These are phyloP conservation scores for Sporopachydermia cereana DNA, from an alignment of 1,139 yeast genomes.

Conservation along the genomic window DNA sequence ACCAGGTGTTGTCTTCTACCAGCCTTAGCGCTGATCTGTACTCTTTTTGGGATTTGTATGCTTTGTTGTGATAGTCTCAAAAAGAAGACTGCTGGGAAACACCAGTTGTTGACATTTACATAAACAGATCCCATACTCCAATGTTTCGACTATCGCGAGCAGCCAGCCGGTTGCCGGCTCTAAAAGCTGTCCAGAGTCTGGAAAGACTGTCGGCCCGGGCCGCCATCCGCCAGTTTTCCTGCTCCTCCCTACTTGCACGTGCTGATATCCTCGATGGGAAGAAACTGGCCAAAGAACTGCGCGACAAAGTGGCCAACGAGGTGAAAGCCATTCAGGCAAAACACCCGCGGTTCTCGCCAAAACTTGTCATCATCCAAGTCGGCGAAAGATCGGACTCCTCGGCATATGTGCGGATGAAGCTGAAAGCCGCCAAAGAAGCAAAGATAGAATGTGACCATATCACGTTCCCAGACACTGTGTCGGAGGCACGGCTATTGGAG, in stretches of 20 bases:
- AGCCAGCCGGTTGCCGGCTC: too few species aligned
- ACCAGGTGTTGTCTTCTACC: too few species aligned
- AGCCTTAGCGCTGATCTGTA: too few species aligned
- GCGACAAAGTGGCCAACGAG: constrained; percentile 36
- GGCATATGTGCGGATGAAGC: constrained; percentile 91
- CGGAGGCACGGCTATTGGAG: constrained; percentile 36
- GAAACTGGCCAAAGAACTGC: constrained; percentile 18
- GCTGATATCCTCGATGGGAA: not conserved
- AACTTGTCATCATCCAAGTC: constrained; percentile 76
- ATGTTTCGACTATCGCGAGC: too few species aligned
- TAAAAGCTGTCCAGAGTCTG: too few species aligned
- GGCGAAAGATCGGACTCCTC: constrained; percentile 85
- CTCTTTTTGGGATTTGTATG: too few species aligned
- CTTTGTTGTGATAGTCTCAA: too few species aligned
- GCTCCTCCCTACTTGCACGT: not conserved
- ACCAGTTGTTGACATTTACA: too few species aligned
- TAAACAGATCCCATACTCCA: too few species aligned
- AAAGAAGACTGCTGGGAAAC: too few species aligned
- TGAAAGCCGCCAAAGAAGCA: constrained; percentile 84
- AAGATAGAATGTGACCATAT: constrained; percentile 60
- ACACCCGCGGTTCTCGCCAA: constrained; percentile 59
- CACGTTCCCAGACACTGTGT: constrained; percentile 46
- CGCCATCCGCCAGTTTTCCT: constrained; percentile 10
- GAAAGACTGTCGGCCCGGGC: too few species aligned
- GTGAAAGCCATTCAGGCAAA: constrained; percentile 42